phyloP scores from a whole-genome alignment of 2,329 filamentous ascomycete genomes.

The Teratosphaeria viscida region DNA sequence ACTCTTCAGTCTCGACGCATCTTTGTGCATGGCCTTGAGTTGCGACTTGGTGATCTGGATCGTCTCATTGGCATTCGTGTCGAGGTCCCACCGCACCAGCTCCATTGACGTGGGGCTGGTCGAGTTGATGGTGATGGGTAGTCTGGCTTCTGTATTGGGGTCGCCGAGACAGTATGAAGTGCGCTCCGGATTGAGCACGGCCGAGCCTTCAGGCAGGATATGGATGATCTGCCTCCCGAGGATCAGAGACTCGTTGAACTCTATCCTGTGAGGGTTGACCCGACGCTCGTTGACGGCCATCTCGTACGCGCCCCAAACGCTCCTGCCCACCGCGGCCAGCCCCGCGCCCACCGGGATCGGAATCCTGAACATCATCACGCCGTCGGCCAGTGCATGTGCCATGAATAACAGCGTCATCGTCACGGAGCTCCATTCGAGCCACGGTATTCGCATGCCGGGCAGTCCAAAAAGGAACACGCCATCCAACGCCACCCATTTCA shows the following conservation, averaged over 20 bases:
- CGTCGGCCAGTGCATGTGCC: constrained; percentile 62
- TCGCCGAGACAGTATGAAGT: constrained; percentile 71
- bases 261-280: constrained; percentile 76
- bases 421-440: constrained; percentile 81
- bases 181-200: constrained; percentile 72
- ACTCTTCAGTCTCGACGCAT: constrained; percentile 50
- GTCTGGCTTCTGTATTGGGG: constrained; percentile 47
- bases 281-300: constrained; percentile 85
- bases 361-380: constrained; percentile 86
- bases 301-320: constrained; percentile 78
- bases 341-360: constrained; percentile 65
- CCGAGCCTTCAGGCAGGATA: constrained; percentile 87
- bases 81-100: constrained; percentile 74
- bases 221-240: constrained; percentile 96
- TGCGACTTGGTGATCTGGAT: constrained; percentile 66
- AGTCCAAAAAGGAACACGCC: constrained; percentile 77
- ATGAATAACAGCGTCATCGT: constrained; percentile 62
- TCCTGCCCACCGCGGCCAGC: constrained; percentile 61
- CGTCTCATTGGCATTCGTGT: constrained; percentile 68
- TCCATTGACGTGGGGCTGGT: constrained; percentile 84
- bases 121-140: constrained; percentile 90
- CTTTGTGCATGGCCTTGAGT: constrained; percentile 62
- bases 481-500: constrained; percentile 90
- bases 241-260: constrained; percentile 88
- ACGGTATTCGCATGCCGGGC: constrained; percentile 82